These are phyloP conservation scores for Berberis vulgaris DNA, from an alignment of 164 flowering plant species.

Conservation along the genomic window DNA sequence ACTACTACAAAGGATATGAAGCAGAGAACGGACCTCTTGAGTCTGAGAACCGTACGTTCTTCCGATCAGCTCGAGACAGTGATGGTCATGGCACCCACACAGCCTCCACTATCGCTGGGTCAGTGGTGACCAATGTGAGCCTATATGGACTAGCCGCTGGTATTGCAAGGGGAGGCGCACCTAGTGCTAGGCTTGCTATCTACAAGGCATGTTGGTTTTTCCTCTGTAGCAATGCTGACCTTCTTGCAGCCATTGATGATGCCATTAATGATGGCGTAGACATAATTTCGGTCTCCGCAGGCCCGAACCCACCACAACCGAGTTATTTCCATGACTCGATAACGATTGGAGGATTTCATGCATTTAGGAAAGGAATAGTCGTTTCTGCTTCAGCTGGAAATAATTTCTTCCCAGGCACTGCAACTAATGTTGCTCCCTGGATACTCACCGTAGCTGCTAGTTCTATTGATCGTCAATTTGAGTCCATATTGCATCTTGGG, in stretches of 20 bases:
- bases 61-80: constrained; percentile 19
- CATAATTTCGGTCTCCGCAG: constrained; percentile 38
- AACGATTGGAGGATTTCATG: constrained; percentile 48
- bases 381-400: constrained; percentile 46
- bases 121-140: constrained; percentile 26
- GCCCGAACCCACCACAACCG: constrained; percentile 20
- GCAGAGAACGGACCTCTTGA: constrained; percentile 20
- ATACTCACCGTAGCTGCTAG: constrained; percentile 41
- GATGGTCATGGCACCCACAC: constrained; percentile 37
- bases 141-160: constrained; percentile 39
- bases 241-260: constrained; percentile 45
- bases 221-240: constrained; percentile 27
- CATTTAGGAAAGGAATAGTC: constrained; percentile 32
- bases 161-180: constrained; percentile 49
- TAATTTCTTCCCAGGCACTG: constrained; percentile 15
- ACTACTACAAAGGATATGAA: constrained; percentile 28
- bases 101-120: constrained; percentile 47
- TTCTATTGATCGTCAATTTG: constrained; percentile 28
- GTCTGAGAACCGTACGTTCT: constrained; percentile 6
- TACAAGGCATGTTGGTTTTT: constrained; percentile 44
- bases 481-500: constrained; percentile 3
- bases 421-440: constrained; percentile 39
- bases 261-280: constrained; percentile 53
- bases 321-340: constrained; percentile 23
- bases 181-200: constrained; percentile 46